Percentiles rank a stretch among this genome's conserved stretches.
These are phyloP conservation scores for Aspergillus brunneoviolaceus DNA, from an alignment of 2,329 filamentous ascomycete genomes.

Conservation along the genomic window DNA sequence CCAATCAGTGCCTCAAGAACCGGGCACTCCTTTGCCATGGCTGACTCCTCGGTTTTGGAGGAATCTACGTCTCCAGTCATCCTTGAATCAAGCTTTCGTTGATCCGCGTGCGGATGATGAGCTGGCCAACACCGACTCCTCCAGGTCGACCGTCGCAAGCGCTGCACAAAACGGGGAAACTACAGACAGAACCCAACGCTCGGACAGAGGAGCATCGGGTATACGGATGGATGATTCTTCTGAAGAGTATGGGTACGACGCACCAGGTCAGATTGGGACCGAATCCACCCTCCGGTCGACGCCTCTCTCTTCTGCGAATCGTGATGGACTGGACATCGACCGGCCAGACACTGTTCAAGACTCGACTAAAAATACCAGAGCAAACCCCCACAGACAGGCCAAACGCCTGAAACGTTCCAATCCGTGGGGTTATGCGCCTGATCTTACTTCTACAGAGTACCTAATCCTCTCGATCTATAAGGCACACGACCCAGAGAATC, in stretches of 20 bases:
- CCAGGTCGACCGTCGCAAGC: neutral
- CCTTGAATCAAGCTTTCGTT: constrained; percentile 14
- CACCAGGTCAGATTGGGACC: neutral
- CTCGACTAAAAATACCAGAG: neutral
- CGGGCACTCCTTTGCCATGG: neutral
- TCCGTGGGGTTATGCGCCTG: too few relatives aligned
- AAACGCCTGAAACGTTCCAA: neutral
- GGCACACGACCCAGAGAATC: constrained; percentile 8
- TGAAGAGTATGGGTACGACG: neutral
- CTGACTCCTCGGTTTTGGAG: constrained; percentile 13
- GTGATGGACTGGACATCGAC: too few relatives aligned
- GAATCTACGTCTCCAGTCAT: constrained; percentile 14
- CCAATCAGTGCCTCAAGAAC: neutral
- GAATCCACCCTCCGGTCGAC: neutral
- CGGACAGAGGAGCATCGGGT: neutral
- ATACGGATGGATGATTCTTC: neutral
- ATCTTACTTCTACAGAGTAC: constrained; percentile 32
- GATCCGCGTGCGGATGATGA: neutral
- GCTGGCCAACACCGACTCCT: neutral
- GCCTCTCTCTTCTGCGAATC: neutral
- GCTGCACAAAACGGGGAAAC: neutral
- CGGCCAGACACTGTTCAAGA: neutral
- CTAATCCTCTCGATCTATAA: constrained; percentile 31
- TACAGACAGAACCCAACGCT: neutral
- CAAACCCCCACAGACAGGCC: constrained; percentile 8